These are phyloP conservation scores for Triticum urartu DNA, from an alignment of 176 grass and related monocot genomes.

Conservation along the genomic window DNA sequence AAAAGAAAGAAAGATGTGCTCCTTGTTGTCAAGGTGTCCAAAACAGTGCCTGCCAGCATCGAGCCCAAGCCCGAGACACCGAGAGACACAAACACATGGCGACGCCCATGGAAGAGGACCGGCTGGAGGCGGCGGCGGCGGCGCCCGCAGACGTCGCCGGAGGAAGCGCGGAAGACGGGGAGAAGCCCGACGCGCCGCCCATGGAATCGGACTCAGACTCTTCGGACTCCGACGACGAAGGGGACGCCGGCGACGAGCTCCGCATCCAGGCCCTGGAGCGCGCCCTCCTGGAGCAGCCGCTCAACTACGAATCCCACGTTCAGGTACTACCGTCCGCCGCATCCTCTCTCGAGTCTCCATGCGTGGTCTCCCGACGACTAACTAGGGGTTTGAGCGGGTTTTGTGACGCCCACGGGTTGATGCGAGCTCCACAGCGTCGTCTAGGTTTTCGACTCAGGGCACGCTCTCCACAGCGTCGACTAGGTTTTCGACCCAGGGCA, in stretches of 20 bases:
- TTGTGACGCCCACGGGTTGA: neutral
- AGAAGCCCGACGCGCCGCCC: conserved; percentile 7
- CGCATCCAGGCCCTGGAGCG: conserved; percentile 73
- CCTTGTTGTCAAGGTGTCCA: too few relatives aligned
- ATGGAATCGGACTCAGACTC: conserved; percentile 18
- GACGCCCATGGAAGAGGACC: conserved; percentile 48
- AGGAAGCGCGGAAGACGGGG: conserved; percentile 33
- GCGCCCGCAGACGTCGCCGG: neutral
- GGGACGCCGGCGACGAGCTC: conserved; percentile 53
- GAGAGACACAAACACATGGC: conserved; percentile 1
- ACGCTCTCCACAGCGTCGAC: neutral
- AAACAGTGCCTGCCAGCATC: neutral
- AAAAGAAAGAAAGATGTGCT: too few relatives aligned
- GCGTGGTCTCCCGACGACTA: neutral
- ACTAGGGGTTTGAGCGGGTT: conserved; percentile 31
- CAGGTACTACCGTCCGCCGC: conserved; percentile 46
- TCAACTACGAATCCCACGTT: conserved; percentile 68
- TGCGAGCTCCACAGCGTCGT: neutral
- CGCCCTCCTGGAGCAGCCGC: conserved; percentile 58
- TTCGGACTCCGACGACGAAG: conserved; percentile 44
- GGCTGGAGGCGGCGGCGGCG: conserved; percentile 25
- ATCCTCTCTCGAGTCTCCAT: neutral
- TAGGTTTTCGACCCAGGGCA: neutral
- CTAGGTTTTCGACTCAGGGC: neutral
- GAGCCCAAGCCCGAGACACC: neutral